Conservation (phyloP, 148 eudicot species). For the Agrostemma githago region DNA sequence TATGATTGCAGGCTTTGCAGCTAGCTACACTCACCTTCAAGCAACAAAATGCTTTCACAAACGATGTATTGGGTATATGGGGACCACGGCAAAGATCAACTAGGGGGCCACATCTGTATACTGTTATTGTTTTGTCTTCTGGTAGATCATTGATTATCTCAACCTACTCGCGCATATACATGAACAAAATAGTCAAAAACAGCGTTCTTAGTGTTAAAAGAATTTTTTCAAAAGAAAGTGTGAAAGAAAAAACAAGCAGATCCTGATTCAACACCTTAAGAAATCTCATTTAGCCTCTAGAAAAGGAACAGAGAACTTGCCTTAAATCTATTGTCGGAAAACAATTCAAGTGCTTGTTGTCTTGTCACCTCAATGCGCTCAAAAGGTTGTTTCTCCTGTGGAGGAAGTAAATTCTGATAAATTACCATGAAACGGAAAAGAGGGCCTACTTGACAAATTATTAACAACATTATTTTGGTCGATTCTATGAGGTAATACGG, state of each 20-base stretch:
- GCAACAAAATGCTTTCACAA: conserved; percentile 85
- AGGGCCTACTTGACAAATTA: background rate
- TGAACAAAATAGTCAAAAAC: background rate
- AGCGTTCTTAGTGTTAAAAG: background rate
- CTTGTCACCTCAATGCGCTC: conserved; percentile 96
- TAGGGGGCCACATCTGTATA: conserved; percentile 96
- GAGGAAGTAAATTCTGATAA: background rate
- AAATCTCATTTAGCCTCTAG: background rate
- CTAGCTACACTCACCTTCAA: conserved; percentile 51
- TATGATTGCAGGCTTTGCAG: background rate
- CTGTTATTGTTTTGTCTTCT: conserved; percentile 94
- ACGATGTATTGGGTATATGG: conserved; percentile 92
- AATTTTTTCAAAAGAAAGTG: too few species aligned
- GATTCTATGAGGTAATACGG: background rate
- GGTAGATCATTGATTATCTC: conserved; percentile 93
- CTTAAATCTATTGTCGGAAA: conserved; percentile 91
- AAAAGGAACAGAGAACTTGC: conserved; percentile 24
- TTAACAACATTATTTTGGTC: background rate
- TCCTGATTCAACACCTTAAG: background rate
- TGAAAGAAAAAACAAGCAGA: background rate
- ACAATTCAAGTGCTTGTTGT: conserved; percentile 84
- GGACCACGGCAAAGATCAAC: conserved; percentile 99
- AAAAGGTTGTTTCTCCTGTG: conserved; percentile 92
- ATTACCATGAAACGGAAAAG: background rate
- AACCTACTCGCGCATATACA: conserved; percentile 42